Base-by-base conservation (phyloP, 2,329 filamentous ascomycete species). In the Colletotrichum melonis region DNA sequence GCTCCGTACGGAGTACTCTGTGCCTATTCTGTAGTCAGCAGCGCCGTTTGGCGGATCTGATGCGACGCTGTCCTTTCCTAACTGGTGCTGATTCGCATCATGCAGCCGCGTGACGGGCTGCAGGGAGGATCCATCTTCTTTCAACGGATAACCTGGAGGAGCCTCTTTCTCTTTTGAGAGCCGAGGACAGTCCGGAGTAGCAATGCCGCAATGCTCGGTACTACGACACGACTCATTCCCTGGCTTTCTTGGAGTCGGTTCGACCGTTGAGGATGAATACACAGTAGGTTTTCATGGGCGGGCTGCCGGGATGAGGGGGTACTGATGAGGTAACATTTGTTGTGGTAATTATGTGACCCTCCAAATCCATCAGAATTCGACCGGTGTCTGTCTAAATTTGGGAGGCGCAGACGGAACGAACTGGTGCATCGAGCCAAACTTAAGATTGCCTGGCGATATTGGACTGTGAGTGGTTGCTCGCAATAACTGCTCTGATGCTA, bases 381-480 rank as follows among this genome's bases (percentile, higher is more conserved):
- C 26, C 26, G 57, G 69, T 52, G 57, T 32, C 38, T 38, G 28
- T 63, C 58, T 69, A 69, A 69, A 65, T 62, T 62, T 66, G 60
- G 56, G 67, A 70, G 71, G 67, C 67, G 67, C 32, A 26, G 46
- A 70, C 55, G 62, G 66, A 24, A 24, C 55, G 70, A 60, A 32
- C 19, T 46, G 22, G 66, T 46, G 32, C 24, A 56, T 46, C 66
- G 46, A 64, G 60, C 26, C 32, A 58, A 55, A 24, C 28, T 19
- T 73, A 62, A 73, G 56, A 73, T 73, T 73, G 54, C 35, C 32
- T n/a, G 46, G 58, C 67, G 55, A 62, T 24, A 56, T 65, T 26
- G 60, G 63, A 62, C 67, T n/a, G 19, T 67, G 67, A 62, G 52
- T 73, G 70, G 70, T 63, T 67, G 35, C n/a, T 57, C 68, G 16